phyloP scores from a whole-genome alignment of 1,139 yeast genomes.

The Pneumocystis wakefieldiae region DNA sequence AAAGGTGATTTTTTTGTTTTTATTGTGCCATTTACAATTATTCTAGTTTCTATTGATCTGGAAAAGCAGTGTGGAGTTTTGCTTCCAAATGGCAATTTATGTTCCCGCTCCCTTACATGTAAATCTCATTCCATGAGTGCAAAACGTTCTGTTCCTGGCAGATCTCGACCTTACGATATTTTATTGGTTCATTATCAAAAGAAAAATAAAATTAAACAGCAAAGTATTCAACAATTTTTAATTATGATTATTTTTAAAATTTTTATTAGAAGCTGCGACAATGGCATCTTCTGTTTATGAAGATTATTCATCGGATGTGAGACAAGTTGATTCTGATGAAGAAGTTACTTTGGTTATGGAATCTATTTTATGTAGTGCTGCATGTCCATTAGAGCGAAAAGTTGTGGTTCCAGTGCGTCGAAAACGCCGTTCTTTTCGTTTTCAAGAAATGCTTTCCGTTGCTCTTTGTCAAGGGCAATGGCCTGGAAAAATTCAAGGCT shows the following conservation, averaged over 20 bases:
- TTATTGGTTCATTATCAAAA: constrained; percentile 80
- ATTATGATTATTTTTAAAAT: constrained; percentile 19
- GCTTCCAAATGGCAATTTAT: constrained; percentile 76
- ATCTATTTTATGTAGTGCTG: constrained; percentile 70
- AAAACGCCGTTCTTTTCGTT: constrained; percentile 58
- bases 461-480: constrained; percentile 16
- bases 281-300: constrained; percentile 16
- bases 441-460: constrained; percentile 39
- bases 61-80: constrained; percentile 96
- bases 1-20: background rate
- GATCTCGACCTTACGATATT: constrained; percentile 84
- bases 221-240: constrained; percentile 32
- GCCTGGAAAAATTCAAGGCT: background rate
- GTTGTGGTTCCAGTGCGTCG: constrained; percentile 55
- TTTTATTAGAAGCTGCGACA: constrained; percentile 19
- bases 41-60: constrained; percentile 45
- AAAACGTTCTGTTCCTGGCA: constrained; percentile 82
- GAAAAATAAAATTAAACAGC: constrained; percentile 65
- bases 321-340: constrained; percentile 52
- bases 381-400: constrained; percentile 68
- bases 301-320: constrained; percentile 8
- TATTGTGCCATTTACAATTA: background rate
- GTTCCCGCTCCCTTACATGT: constrained; percentile 91
- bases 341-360: constrained; percentile 87
- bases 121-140: constrained; percentile 98